These are phyloP conservation scores for Litchi chinensis DNA, from an alignment of 345 rosid genomes.

Conservation along the genomic window DNA sequence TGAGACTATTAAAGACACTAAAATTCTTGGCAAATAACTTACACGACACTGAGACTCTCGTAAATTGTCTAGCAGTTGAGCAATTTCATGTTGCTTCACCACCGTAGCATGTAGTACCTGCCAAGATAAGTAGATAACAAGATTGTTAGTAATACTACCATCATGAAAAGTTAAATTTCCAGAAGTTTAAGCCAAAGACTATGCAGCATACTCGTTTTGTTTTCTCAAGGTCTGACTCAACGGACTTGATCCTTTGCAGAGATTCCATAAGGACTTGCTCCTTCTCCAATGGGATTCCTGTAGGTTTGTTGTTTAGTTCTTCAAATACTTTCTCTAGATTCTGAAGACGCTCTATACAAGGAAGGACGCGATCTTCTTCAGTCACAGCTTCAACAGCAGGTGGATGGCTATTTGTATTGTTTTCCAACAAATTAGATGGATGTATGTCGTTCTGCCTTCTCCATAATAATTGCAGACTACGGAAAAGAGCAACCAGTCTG, in stretches of 20 bases:
- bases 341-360: conserved; percentile 77
- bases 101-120: conserved; percentile 79
- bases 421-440: conserved; percentile 48
- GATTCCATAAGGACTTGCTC: conserved; percentile 80
- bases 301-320: conserved; percentile 67
- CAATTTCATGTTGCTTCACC: conserved; percentile 77
- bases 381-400: conserved; percentile 32
- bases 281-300: conserved; percentile 74
- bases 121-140: conserved; percentile 21
- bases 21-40: conserved; percentile 32
- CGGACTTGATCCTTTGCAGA: conserved; percentile 79
- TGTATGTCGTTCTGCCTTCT: conserved; percentile 54
- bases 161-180: neutral
- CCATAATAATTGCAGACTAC: conserved; percentile 40
- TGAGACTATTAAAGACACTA: neutral
- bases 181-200: conserved; percentile 4
- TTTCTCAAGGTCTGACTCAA: conserved; percentile 87
- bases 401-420: conserved; percentile 25
- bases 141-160: neutral
- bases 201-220: conserved; percentile 68
- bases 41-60: conserved; percentile 63
- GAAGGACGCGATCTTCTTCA: conserved; percentile 52
- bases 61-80: conserved; percentile 58
- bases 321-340: conserved; percentile 63
- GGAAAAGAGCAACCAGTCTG: conserved; percentile 51